Evolutionary conservation across 2,329 filamentous ascomycete genomes (phyloP).

Genomic region (Hansfordia pulvinata): DNA sequence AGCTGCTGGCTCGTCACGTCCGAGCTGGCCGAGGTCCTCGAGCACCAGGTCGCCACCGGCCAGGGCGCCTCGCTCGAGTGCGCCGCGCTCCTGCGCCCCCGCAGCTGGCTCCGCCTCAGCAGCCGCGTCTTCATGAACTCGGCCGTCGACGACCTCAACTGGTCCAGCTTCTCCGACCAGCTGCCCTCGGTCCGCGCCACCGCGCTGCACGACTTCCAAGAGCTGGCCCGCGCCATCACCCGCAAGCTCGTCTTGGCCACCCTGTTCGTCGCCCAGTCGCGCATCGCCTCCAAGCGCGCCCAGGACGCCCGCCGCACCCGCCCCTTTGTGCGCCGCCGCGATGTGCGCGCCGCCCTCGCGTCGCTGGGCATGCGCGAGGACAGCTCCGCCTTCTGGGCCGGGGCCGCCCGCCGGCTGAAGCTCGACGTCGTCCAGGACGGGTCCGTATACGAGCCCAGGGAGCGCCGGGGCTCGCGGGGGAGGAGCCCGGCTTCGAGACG

Average conservation of each 20-base stretch:
- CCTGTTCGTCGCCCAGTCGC: conserved; percentile 56
- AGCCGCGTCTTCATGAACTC: conserved; percentile 65
- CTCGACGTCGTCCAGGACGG: conserved; percentile 30
- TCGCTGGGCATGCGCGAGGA: conserved; percentile 29
- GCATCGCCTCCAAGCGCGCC: conserved; percentile 38
- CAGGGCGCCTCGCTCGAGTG: too few species aligned
- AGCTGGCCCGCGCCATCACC: conserved; percentile 53
- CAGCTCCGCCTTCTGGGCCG: conserved; percentile 29
- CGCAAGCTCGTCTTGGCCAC: conserved; percentile 55
- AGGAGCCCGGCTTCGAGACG: conserved; percentile 2
- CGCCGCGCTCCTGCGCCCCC: conserved; percentile 48
- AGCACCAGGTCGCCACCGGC: conserved; percentile 24
- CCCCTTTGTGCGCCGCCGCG: conserved; percentile 23
- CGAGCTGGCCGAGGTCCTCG: conserved; percentile 15
- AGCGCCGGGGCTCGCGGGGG: not conserved
- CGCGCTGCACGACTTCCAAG: conserved; percentile 63
- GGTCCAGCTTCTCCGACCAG: conserved; percentile 45
- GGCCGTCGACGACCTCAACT: conserved; percentile 47
- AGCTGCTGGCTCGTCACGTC: conserved; percentile 51
- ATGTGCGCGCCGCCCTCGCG: conserved; percentile 34
- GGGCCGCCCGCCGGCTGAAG: conserved; percentile 32
- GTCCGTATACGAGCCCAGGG: not conserved
- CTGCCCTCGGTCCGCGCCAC: conserved; percentile 61
- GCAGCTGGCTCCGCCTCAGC: conserved; percentile 50
- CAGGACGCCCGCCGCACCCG: conserved; percentile 11